phyloP scores from a whole-genome alignment of 306 rosid genomes.

The Cucumis sativus region Cucumber_9930_V3 NC_026660.2:12848001-12848500 shows the following conservation, averaged over 20 bases:
- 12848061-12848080: conserved; percentile 11
- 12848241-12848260: background rate
- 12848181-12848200: background rate
- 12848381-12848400: background rate
- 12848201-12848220: background rate
- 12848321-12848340: background rate
- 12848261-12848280: background rate
- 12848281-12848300: background rate
- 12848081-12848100: conserved; percentile 16
- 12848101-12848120: conserved; percentile 6
- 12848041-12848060: conserved; percentile 23
- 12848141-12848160: background rate
- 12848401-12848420: background rate
- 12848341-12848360: background rate
- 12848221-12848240: background rate
- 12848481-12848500: background rate
- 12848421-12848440: background rate
- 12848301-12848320: background rate
- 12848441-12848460: background rate
- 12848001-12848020: conserved; percentile 19
- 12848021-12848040: conserved; percentile 14
- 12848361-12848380: background rate
- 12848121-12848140: background rate
- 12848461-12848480: background rate
- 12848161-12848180: background rate